Percentiles rank a stretch among this genome's conserved stretches.
phyloP scores from a whole-genome alignment of 1,284 basidiomycete species.

The Chondrostereum purpureum region DNA sequence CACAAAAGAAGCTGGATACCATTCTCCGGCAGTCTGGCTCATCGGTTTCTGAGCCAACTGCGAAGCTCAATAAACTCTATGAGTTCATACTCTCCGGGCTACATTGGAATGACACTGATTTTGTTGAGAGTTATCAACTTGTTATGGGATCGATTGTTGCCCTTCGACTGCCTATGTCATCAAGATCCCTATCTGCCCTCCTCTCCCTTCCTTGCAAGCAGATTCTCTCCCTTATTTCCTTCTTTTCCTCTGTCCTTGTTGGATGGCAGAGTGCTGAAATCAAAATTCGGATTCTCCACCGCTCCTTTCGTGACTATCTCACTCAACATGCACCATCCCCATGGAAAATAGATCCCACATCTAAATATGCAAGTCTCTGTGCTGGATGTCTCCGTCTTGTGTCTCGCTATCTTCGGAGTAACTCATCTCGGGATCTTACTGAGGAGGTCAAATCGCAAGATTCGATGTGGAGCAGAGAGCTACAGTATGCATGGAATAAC shows the following conservation, averaged over 20 bases:
- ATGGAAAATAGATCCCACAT: no score
- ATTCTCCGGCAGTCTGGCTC: conserved; percentile 2
- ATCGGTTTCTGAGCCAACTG: background rate
- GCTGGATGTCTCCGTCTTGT: no score
- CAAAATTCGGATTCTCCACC: conserved; percentile 13
- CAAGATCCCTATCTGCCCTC: conserved; percentile 14
- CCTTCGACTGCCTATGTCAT: conserved; percentile 14
- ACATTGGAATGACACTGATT: conserved; percentile 17
- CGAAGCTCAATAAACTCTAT: conserved; percentile 18
- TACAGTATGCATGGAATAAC: no score
- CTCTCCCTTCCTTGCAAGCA: conserved; percentile 1
- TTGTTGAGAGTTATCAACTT: conserved; percentile 16
- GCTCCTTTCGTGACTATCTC: conserved; percentile 17
- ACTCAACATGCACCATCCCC: conserved; percentile 11
- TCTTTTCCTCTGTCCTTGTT: conserved; percentile 12
- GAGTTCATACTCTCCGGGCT: conserved; percentile 15
- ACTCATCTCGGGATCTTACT: no score
- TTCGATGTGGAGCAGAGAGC: no score
- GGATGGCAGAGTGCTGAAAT: conserved; percentile 1
- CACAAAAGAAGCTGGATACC: conserved; percentile 12
- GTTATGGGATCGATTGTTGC: conserved; percentile 19
- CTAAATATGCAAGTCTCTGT: no score
- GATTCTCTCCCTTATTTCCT: conserved; percentile 7
- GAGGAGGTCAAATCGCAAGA: no score
- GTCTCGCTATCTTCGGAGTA: no score